Base-by-base conservation (phyloP, 129 eudicot species). In the Flaveria robusta region DNA sequence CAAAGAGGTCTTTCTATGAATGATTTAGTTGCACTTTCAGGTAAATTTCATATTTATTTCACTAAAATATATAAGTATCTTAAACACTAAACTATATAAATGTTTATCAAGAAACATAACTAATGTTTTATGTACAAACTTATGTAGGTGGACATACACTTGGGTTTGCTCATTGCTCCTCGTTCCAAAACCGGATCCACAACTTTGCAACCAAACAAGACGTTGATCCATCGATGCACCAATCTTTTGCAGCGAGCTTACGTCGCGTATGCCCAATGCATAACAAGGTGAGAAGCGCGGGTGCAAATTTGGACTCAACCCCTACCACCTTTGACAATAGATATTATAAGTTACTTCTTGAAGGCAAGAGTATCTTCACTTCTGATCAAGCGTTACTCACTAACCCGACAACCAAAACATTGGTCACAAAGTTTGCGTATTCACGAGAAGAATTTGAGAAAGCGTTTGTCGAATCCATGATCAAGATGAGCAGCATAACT, bases 381-480 rank as follows among this genome's bases (percentile, higher is more conserved):
- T 83, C 90, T 5, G 90, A 86, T 77, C 90, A 86, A 83, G 70
- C 87, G 13, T 77, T 86, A 45, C 71, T 86, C 54, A 67, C 83
- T 9, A 47, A 79, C 20, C 82, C 85, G 15, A 76, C 78, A 43
- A 68, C 82, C 68, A 83, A 80, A 62, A 42, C 55, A 1, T 26
- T 86, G 72, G 90, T 86, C 43, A 9, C 66, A 0, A 63, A 83
- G 79, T 86, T 66, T 72, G 87, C 85, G 4, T 31, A 74, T 63
- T 86, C 90, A 1, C 72, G 75, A 27, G 56, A 80, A 39, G 90
- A 81, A 20, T 86, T 86, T 43, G 78, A 83, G 71, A 79, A 83
- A 8, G 87, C 90, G 9, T 86, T 86, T 83, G 85, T 76, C 47
- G 83, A 76, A 42, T 86, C 90, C 22, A 86, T 86, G 90, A 86